Evolutionary conservation across 495 filamentous ascomycete genomes (phyloP).

Genomic region (Hapsidospora chrysogenum): DNA sequence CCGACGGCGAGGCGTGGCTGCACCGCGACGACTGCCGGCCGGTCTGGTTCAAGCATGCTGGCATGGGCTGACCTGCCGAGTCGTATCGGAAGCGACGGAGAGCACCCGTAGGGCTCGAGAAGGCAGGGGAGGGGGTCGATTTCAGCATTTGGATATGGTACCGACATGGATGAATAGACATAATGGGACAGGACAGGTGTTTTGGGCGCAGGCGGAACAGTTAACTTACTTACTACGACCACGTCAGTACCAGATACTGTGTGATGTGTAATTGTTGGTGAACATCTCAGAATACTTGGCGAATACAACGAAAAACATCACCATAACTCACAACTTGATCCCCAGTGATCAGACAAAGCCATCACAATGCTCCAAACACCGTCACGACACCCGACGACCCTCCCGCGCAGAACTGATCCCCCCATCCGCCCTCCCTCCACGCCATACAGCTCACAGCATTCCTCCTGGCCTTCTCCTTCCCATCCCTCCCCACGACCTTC

Average conservation of each 20-base stretch:
- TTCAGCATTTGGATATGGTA: too few relatives aligned
- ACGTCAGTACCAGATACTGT: too few relatives aligned
- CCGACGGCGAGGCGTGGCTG: slow-evolving; percentile 69
- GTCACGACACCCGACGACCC: slow-evolving; percentile 37
- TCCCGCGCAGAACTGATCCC: slow-evolving; percentile 37
- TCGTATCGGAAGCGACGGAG: neutral
- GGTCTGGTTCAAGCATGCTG: slow-evolving; percentile 90
- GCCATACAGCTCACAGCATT: slow-evolving; percentile 45
- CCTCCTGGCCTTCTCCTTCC: slow-evolving; percentile 30
- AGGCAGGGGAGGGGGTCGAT: too few relatives aligned
- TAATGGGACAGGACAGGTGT: too few relatives aligned
- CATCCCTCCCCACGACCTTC: slow-evolving; percentile 30
- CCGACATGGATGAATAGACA: too few relatives aligned
- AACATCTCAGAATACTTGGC: neutral
- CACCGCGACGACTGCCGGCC: slow-evolving; percentile 88
- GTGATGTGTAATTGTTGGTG: too few relatives aligned
- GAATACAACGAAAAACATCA: too few relatives aligned
- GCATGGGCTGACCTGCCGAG: slow-evolving; percentile 46
- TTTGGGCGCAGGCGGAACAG: too few relatives aligned
- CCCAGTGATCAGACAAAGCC: neutral
- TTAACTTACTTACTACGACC: too few relatives aligned
- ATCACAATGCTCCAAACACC: slow-evolving; percentile 23
- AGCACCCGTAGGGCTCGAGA: neutral
- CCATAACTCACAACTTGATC: neutral
- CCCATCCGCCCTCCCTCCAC: slow-evolving; percentile 53